A percentile compares a stretch with the other conserved stretches of the same genome.
These are phyloP conservation scores for Astrephomene gubernaculifera DNA, from an alignment of 139 green algal species.

Conservation along the genomic window DNA sequence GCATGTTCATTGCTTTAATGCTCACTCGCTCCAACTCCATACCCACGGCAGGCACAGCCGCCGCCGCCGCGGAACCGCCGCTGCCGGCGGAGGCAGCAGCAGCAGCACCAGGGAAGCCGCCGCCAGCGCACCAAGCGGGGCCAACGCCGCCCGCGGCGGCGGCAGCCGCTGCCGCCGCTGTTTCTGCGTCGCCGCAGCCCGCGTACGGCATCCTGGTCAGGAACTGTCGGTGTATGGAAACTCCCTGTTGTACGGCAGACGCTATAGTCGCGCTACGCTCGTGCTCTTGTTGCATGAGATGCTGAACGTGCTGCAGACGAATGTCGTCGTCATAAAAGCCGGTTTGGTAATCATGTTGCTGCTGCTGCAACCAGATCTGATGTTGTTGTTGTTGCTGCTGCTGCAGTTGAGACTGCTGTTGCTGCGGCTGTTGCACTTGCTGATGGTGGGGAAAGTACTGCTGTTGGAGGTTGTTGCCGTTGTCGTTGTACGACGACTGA, in stretches of 20 bases:
- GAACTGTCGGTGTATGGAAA: constrained; percentile 8
- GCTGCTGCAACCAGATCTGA: neutral
- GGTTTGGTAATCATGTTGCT: constrained; percentile 2
- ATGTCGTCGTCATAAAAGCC: no score
- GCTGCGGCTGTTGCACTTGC: neutral
- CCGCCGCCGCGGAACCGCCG: neutral
- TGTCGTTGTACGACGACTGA: no score
- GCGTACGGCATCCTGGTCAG: constrained; percentile 1
- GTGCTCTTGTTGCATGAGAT: neutral
- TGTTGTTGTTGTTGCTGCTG: neutral
- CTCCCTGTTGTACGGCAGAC: constrained; percentile 16
- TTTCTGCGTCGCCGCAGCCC: neutral
- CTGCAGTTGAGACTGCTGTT: neutral
- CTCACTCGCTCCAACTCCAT: constrained; percentile 23
- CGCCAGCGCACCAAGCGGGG: no score
- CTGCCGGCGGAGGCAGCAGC: neutral
- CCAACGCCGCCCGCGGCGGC: no score
- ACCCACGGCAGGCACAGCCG: no score
- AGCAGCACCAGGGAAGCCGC: no score
- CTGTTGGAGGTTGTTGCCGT: no score
- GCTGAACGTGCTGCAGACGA: neutral
- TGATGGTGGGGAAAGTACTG: neutral
- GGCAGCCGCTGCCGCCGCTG: no score
- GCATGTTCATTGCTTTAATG: constrained; percentile 40
- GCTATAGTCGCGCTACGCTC: neutral